These are phyloP conservation scores for Luvunga scandens DNA, from an alignment of 345 rosid genomes.

Conservation along the genomic window DNA sequence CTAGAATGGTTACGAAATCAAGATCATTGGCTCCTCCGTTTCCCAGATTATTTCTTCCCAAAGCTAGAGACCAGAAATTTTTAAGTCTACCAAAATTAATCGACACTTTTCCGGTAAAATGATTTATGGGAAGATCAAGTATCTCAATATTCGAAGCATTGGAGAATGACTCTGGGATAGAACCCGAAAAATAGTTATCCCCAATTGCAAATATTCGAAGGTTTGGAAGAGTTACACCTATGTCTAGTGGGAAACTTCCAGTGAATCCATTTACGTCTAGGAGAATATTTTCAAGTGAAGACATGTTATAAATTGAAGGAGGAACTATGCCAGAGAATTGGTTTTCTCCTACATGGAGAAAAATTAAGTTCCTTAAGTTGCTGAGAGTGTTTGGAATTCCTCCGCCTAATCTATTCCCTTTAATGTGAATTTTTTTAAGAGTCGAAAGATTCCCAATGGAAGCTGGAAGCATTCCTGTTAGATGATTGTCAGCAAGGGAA, in stretches of 20 bases:
- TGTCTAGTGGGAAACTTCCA: slow-evolving; percentile 5
- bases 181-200: slow-evolving; percentile 1
- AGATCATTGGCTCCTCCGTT: background rate
- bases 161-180: background rate
- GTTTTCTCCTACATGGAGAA: background rate
- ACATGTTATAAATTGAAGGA: slow-evolving; percentile 15
- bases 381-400: slow-evolving; percentile 10
- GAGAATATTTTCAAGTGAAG: background rate
- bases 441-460: slow-evolving; percentile 19
- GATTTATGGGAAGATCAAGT: background rate
- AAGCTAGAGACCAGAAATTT: background rate
- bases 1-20: background rate
- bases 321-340: slow-evolving; percentile 14
- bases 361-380: background rate
- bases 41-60: background rate
- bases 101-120: background rate
- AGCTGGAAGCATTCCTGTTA: slow-evolving; percentile 11
- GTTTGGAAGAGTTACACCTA: slow-evolving; percentile 16
- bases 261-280: background rate
- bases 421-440: background rate
- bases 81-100: background rate
- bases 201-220: background rate
- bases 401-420: slow-evolving; percentile 12
- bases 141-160: slow-evolving; percentile 1
- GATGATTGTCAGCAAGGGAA: background rate